Base-by-base conservation (phyloP, 371 early-diverging fungal species). In the Chytridium lagenaria region DNA sequence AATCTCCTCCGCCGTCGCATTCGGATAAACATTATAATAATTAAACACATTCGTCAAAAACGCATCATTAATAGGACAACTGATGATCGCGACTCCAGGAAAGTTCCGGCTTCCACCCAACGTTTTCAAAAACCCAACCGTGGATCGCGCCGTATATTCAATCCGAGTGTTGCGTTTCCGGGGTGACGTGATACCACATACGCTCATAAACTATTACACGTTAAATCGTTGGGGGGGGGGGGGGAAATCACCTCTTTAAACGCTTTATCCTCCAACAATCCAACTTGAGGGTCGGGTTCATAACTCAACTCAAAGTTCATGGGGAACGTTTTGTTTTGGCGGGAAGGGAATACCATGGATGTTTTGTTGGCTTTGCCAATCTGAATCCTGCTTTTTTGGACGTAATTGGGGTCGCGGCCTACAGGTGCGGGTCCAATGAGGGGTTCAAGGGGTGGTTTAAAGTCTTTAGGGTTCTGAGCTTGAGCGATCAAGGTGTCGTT, bases 251-350 rank as follows among this genome's bases (percentile, higher is more conserved):
- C 55, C 55, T 75, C 75, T 30, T 22, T 19, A 36, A 75, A 65
- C 5, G 70, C 39, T 1, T 69, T 67, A 64, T 75, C 75, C 23
- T 50, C 40, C 64, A 74, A 31, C 12, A 74, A 30, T 1, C 74
- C 74, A 2, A 69, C 37, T 0, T 69, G 64, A 40, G 69, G 50
- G 55, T 74, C 74, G 2, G 74, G 74, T 16, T 68, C 64, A 65
- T 69, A 74, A 28, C 1, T 22, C 16, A 74, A 28, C 15, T 12
- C 34, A 37, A 75, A 75, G n/a, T 49, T 50, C 75, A 75, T 75
- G 16, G 64, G 63, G 38, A 70, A 75, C 44, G 55, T 75, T 30
- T 64, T 70, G 65, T 50, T 70, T 1, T 40, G 19, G 34, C 66
- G 69, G 2, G 75, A 22, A 0, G 75, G 75, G 49, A 75, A 75